Evolutionary conservation across 768 basidiomycete species (phyloP), one percentile per base, ranked within the genome.

Genomic region (Boletus rubropictus): DNA sequence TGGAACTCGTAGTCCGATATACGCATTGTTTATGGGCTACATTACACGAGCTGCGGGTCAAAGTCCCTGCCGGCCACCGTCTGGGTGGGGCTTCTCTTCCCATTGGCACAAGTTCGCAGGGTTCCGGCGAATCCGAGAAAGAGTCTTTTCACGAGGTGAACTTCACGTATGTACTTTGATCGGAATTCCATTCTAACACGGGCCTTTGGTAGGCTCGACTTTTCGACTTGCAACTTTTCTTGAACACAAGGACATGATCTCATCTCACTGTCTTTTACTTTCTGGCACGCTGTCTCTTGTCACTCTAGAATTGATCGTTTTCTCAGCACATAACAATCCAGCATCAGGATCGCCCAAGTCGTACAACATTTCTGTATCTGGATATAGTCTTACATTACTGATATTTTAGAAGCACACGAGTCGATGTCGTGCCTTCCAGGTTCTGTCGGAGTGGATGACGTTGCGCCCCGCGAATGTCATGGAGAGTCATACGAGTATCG

Each of bases 1-100:
- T 88, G 20, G 87, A 89, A 56, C 69, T 86, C 7, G 65, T 73
- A 7, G 70, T 80, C n/a, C 77, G 87, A 38, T 78, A 88, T 57
- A 84, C 80, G 3, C 69, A 77, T n/a, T 71, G 70, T 7, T 52
- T 86, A 15, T 86, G 84, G 83, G 69, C 70, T 7, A 67, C 68
- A 39, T 69, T 84, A 38, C 71, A 81, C 52, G 78, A 79, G 36
- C 50, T 71, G 37, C 72, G 69, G 8, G 67, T 75, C 12, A 76
- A 73, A 49, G 58, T 75, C 3, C 74, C 76, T 0, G 69, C 67
- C 4, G 54, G 59, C 35, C 59, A 51, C 27, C 66, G 68, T 54
- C 71, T 65, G 3, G 53, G 73, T 15, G 80, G 79, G n/a, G 68
- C 73, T 12, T 51, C 68, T 4, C 57, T 78, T 4, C 81, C 80